Percentiles rank a stretch among this genome's conserved stretches.
Conservation (phyloP, 306 rosid species). For the Castanea mollissima region DNA sequence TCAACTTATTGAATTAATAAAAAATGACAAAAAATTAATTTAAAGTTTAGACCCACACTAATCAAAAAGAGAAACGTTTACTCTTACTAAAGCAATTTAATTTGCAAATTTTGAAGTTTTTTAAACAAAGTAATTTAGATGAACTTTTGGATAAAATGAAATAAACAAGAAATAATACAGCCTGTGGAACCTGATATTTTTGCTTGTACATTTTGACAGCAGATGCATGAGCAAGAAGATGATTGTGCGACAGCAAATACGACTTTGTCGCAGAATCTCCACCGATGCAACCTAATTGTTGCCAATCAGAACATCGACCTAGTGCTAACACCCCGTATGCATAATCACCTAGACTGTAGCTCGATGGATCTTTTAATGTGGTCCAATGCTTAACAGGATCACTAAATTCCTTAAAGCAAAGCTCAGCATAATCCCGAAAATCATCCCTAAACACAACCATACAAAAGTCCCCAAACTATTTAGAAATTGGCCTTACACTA, state of each 20-base stretch:
- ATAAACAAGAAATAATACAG: too few relatives aligned
- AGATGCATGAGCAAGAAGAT: slow-evolving; percentile 45
- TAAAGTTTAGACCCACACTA: too few relatives aligned
- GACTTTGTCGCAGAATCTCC: slow-evolving; percentile 60
- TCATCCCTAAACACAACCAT: slow-evolving; percentile 12
- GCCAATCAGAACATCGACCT: slow-evolving; percentile 45
- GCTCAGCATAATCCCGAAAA: slow-evolving; percentile 30
- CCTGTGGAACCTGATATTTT: too few relatives aligned
- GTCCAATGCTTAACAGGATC: slow-evolving; percentile 46
- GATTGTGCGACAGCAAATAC: slow-evolving; percentile 47
- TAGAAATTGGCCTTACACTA: too few relatives aligned
- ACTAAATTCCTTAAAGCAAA: slow-evolving; percentile 44
- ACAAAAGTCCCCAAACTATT: too few relatives aligned
- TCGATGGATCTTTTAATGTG: slow-evolving; percentile 37
- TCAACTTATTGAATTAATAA: too few relatives aligned
- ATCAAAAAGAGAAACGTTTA: too few relatives aligned
- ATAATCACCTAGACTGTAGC: slow-evolving; percentile 23
- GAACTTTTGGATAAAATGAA: too few relatives aligned
- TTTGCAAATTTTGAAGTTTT: too few relatives aligned
- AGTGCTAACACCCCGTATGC: slow-evolving; percentile 24
- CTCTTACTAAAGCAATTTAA: too few relatives aligned
- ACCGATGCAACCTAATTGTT: slow-evolving; percentile 27
- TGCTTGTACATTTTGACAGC: slow-evolving; percentile 23
- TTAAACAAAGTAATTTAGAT: too few relatives aligned
- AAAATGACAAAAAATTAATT: too few relatives aligned